These are phyloP conservation scores for Pseudopediastrum boryanum DNA, from an alignment of 139 green algal genomes.

Conservation along the genomic window DNA sequence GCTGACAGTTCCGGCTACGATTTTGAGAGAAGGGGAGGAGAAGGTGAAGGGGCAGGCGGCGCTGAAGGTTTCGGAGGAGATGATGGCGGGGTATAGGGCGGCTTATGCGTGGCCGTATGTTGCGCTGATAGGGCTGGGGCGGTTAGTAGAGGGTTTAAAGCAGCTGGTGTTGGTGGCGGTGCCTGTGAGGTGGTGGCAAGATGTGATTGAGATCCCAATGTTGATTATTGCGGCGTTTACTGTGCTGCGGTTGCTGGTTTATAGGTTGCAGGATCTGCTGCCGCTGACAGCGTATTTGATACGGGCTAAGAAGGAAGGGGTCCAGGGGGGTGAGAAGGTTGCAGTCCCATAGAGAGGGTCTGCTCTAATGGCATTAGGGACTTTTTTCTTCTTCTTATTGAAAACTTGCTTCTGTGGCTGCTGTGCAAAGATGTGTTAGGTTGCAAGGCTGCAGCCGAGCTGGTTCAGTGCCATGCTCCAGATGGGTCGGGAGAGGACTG, in stretches of 20 bases:
- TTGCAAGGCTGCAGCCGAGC: too few species aligned
- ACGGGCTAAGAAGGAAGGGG: too few species aligned
- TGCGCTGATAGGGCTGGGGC: conserved; percentile 34
- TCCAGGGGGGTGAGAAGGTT: too few species aligned
- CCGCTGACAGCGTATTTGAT: conserved; percentile 44
- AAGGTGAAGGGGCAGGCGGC: not conserved
- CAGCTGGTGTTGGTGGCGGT: conserved; percentile 40
- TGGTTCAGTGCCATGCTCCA: too few species aligned
- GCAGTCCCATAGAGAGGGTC: too few species aligned
- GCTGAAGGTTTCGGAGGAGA: conserved; percentile 28
- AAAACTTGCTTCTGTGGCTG: too few species aligned
- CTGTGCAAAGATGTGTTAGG: too few species aligned
- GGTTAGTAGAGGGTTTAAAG: conserved; percentile 23
- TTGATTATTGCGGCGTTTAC: conserved; percentile 37
- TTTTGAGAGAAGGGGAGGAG: too few species aligned
- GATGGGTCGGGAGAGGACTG: too few species aligned
- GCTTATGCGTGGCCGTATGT: conserved; percentile 55
- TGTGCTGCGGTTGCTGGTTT: conserved; percentile 44
- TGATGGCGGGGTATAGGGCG: conserved; percentile 36
- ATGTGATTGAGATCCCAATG: conserved; percentile 63
- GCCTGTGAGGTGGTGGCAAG: conserved; percentile 51
- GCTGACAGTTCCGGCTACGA: conserved; percentile 36
- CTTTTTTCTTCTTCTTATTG: too few species aligned
- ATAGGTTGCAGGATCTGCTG: conserved; percentile 50
- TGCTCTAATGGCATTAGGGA: too few species aligned